Evolutionary conservation across 2,329 filamentous ascomycete species (phyloP).

Genomic region (Escovopsis sp.): DNA sequence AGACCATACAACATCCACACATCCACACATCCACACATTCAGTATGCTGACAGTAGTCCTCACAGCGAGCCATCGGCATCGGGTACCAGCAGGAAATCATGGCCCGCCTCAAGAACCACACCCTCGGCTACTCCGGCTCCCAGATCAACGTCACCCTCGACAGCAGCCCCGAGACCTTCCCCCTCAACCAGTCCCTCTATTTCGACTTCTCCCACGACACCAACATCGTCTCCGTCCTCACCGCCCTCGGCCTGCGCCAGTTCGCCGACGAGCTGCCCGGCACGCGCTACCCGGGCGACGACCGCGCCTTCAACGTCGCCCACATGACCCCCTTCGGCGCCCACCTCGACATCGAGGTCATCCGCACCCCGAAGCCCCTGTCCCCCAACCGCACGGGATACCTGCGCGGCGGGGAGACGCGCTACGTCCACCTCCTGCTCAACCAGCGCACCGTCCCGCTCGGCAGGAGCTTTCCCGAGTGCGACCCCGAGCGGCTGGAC

Average conservation of each 20-base stretch:
- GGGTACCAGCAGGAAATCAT: constrained; percentile 61
- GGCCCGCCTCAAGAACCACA: constrained; percentile 55
- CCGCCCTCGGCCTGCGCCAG: constrained; percentile 58
- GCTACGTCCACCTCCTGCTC: constrained; percentile 59
- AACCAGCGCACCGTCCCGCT: constrained; percentile 62
- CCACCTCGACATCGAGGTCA: constrained; percentile 59
- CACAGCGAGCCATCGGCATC: constrained; percentile 59
- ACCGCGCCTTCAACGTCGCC: constrained; percentile 48
- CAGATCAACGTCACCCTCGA: constrained; percentile 59
- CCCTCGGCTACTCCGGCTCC: constrained; percentile 40
- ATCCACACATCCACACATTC: too few relatives aligned
- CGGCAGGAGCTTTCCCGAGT: constrained; percentile 47
- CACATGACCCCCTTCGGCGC: constrained; percentile 60
- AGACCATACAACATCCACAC: background rate
- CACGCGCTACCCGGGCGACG: constrained; percentile 34
- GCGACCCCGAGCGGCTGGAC: constrained; percentile 46
- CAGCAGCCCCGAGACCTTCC: constrained; percentile 53
- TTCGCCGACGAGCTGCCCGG: constrained; percentile 47
- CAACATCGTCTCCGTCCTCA: constrained; percentile 54
- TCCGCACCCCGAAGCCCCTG: constrained; percentile 51
- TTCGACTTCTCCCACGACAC: constrained; percentile 70
- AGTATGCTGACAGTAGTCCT: too few relatives aligned
- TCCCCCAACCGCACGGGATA: constrained; percentile 40
- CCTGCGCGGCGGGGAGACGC: constrained; percentile 37
- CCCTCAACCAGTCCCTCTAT: constrained; percentile 57